Evolutionary conservation across 169 alveolate species (phyloP), one percentile per base, ranked within the genome.

Genomic region (Plasmodium falciparum): DNA sequence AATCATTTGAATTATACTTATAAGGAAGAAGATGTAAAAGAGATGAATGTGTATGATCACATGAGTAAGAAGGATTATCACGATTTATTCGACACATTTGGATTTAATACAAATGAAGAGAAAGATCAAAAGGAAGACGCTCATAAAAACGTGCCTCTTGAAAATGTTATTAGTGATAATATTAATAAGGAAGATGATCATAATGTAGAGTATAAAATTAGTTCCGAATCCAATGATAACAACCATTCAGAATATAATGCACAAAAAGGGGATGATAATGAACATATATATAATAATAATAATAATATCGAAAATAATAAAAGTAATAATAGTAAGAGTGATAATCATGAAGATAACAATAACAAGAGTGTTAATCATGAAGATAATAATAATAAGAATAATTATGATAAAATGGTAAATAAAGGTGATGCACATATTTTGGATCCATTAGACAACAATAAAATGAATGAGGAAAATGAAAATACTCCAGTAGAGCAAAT

Each of bases 1-100:
- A 13, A 15, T 13, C 7, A 56, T 9, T 56, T 56, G 13, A 5
- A 17, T 22, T 7, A 26, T 62, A 17, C 75, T 2, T 54, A 69
- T 69, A 75, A 69, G 3, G 22, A 33, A 17, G 54, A 9, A 62
- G 20, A 29, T 39, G 22, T 29, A 15, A 66, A 17, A 59, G 61
- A 59, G 62, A 58, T 15, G 62, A 43, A 52, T 61, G 8, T 39
- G 15, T 22, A 72, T 24, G 62, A n/a, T 26, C 47, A 54, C 49
- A 43, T 33, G 22, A 62, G 65, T 50, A 63, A 75, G 43, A 24
- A 69, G 12, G 65, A 78, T 59, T 66, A 52, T 78, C 78, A 78
- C 39, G 17, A 78, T 49, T 29, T 78, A 65, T 78, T 78, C 22
- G 78, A 78, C 26, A 52, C 78, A 24, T 78, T 78, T 78, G 89